A percentile compares a stretch with the other conserved stretches of the same genome.
These are phyloP conservation scores for Gilbertella persicaria DNA, from an alignment of 371 early-diverging fungal species.

Conservation along the genomic window DNA sequence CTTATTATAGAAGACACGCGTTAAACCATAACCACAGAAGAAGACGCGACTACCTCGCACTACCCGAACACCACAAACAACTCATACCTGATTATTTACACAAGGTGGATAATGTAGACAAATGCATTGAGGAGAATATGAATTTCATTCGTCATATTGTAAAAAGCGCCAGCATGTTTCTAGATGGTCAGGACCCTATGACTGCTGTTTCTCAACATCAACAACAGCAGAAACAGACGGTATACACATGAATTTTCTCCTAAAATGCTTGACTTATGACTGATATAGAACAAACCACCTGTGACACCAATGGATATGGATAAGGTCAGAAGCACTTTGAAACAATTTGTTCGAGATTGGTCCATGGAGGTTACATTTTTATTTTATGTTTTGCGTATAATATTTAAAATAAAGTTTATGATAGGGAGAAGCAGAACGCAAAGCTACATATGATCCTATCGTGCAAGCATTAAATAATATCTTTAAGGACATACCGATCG, in stretches of 20 bases:
- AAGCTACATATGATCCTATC: slow-evolving; percentile 79
- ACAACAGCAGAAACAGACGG: slow-evolving; percentile 4
- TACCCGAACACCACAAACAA: slow-evolving; percentile 68
- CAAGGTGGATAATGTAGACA: slow-evolving; percentile 56
- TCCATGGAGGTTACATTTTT: slow-evolving; percentile 28
- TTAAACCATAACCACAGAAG: slow-evolving; percentile 72
- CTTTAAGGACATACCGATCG: slow-evolving; percentile 46
- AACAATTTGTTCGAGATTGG: slow-evolving; percentile 96
- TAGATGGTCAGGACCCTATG: slow-evolving; percentile 14
- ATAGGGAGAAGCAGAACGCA: slow-evolving; percentile 79
- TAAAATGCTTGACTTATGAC: neutral
- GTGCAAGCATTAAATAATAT: slow-evolving; percentile 65
- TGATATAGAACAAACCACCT: slow-evolving; percentile 35
- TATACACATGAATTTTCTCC: too few relatives aligned
- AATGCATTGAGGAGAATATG: slow-evolving; percentile 46
- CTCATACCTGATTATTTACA: slow-evolving; percentile 55
- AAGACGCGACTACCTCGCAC: slow-evolving; percentile 63
- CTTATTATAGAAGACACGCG: slow-evolving; percentile 69
- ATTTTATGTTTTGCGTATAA: neutral
- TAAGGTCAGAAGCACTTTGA: slow-evolving; percentile 83
- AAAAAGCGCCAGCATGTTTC: slow-evolving; percentile 37
- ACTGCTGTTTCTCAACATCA: neutral
- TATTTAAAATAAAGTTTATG: neutral
- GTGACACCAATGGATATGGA: slow-evolving; percentile 80
- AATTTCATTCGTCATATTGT: slow-evolving; percentile 49